These are phyloP conservation scores for Metarhizium album DNA, from an alignment of 2,329 filamentous ascomycete genomes.

Conservation along the genomic window DNA sequence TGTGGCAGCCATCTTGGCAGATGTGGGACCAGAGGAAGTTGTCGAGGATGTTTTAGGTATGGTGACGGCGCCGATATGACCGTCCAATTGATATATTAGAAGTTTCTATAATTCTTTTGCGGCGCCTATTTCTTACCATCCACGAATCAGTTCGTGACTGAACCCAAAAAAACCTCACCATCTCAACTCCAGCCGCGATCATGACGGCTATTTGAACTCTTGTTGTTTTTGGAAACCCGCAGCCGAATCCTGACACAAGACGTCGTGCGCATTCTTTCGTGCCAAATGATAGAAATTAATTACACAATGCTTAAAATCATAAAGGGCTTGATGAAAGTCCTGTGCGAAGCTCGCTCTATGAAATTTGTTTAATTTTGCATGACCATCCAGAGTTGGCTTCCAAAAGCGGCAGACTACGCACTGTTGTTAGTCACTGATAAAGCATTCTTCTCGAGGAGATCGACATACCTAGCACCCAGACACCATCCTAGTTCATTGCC, in stretches of 20 bases:
- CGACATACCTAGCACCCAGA: constrained; percentile 77
- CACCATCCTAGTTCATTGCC: constrained; percentile 96
- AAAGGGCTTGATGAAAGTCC: neutral
- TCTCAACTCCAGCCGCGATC: neutral
- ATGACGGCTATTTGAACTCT: neutral
- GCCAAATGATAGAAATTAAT: neutral
- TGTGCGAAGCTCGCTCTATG: constrained; percentile 28
- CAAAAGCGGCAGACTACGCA: constrained; percentile 65
- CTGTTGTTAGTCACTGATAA: constrained; percentile 11
- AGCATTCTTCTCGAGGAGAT: neutral
- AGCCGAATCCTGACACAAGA: neutral
- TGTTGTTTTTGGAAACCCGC: neutral
- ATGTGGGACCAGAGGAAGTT: constrained; percentile 48
- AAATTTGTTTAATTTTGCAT: constrained; percentile 72
- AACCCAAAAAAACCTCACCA: neutral
- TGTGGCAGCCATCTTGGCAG: constrained; percentile 55
- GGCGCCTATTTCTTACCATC: neutral
- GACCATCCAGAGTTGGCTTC: constrained; percentile 78
- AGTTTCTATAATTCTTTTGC: neutral
- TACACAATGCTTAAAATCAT: neutral
- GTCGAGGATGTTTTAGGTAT: constrained; percentile 52
- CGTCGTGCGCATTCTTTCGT: neutral
- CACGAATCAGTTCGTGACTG: neutral
- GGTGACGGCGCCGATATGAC: constrained; percentile 31
- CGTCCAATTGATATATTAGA: neutral